Percentiles rank a stretch among this genome's conserved stretches.
Conservation (phyloP, 306 rosid species). For the Fragaria vesca region DNA sequence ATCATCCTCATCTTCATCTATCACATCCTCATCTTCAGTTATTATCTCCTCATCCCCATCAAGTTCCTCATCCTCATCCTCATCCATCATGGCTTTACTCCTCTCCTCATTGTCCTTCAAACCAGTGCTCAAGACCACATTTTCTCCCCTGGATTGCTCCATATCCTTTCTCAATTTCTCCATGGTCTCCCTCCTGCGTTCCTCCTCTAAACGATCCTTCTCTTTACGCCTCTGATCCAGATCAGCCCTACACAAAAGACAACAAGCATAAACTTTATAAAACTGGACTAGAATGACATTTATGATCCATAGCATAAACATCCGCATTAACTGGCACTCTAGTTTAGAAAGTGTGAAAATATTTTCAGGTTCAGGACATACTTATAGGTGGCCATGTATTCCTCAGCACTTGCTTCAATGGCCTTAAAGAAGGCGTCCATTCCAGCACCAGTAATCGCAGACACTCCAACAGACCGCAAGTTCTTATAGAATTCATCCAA, state of each 20-base stretch:
- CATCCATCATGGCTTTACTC: conserved; percentile 44
- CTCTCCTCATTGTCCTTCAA: conserved; percentile 48
- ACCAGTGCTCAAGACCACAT: conserved; percentile 75
- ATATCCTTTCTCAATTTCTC: conserved; percentile 70
- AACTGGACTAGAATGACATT: conserved; percentile 3
- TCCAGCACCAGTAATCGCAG: conserved; percentile 81
- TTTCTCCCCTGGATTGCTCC: conserved; percentile 61
- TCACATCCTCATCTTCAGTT: conserved; percentile 47
- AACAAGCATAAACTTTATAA: conserved; percentile 7
- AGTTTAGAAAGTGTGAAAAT: neutral
- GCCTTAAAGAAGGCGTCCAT: conserved; percentile 69
- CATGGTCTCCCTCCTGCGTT: conserved; percentile 66
- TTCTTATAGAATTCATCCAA: conserved; percentile 85
- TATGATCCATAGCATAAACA: neutral
- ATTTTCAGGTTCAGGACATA: conserved; percentile 29
- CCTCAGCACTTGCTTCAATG: conserved; percentile 65
- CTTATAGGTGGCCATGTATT: conserved; percentile 77
- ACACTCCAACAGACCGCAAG: conserved; percentile 73
- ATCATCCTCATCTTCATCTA: conserved; percentile 48
- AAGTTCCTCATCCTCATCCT: conserved; percentile 38
- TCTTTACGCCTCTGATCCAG: conserved; percentile 78
- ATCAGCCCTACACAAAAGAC: conserved; percentile 53
- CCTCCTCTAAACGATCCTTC: conserved; percentile 77
- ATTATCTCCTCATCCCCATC: conserved; percentile 42
- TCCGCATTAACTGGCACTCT: conserved; percentile 3